phyloP scores from a whole-genome alignment of 208 protist species.

The Trichomonas gallinae region DNA sequence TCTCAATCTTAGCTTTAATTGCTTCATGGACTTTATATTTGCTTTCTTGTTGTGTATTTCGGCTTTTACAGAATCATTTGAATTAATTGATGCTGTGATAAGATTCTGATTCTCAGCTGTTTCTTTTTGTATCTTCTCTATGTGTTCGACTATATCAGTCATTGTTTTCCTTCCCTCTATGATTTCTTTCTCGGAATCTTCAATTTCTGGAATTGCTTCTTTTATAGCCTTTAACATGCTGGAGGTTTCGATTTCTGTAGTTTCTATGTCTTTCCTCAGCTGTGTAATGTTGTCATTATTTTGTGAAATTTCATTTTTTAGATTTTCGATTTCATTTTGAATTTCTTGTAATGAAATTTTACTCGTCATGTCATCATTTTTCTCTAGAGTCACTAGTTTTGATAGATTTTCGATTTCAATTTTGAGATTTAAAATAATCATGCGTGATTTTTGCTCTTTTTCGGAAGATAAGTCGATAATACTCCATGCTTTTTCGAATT shows the following conservation, averaged over 20 bases:
- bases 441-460: constrained; percentile 74
- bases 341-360: background rate
- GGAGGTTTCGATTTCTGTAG: too few species aligned
- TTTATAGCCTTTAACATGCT: background rate
- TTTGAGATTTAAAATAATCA: constrained; percentile 73
- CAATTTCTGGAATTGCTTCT: background rate
- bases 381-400: constrained; percentile 64
- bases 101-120: background rate
- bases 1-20: background rate
- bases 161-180: background rate
- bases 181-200: background rate
- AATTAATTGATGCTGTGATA: background rate
- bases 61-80: background rate
- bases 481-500: constrained; percentile 71
- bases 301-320: background rate
- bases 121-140: background rate
- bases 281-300: background rate
- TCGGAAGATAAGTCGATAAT: constrained; percentile 80
- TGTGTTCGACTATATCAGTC: background rate
- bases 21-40: background rate
- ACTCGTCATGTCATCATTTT: constrained; percentile 63
- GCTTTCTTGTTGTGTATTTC: background rate
- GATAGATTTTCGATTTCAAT: constrained; percentile 75
- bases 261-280: background rate
- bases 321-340: too few species aligned